phyloP scores from a whole-genome alignment of 2,329 filamentous ascomycete genomes.

The Aspergillus sclerotialis region DNA sequence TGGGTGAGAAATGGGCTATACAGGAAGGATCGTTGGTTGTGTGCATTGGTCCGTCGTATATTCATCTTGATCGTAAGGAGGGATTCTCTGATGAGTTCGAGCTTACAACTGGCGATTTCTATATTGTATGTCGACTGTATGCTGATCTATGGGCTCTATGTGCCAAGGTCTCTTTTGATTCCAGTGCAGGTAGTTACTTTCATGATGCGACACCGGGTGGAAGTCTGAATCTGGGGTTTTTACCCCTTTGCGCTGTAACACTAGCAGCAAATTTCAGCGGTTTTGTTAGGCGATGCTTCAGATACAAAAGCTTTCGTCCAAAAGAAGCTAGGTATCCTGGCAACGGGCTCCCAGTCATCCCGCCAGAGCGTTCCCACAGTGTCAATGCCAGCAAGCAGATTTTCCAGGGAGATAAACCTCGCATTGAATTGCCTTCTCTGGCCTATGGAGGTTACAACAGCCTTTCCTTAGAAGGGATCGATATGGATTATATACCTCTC shows the following conservation, averaged over 20 bases:
- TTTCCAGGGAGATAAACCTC: conserved; percentile 5
- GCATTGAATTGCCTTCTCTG: conserved; percentile 11
- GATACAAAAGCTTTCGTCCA: conserved; percentile 1
- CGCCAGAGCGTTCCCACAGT: conserved; percentile 20
- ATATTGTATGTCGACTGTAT: conserved; percentile 24
- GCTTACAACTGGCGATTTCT: conserved; percentile 20
- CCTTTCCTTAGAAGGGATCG: conserved; percentile 6
- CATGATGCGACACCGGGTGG: conserved; percentile 1
- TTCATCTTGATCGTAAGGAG: conserved; percentile 10
- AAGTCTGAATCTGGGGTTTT: conserved; percentile 16
- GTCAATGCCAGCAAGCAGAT: conserved; percentile 17
- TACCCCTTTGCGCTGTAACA: conserved; percentile 27
- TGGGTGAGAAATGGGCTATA: conserved; percentile 18
- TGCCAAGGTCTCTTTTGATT: conserved; percentile 15
- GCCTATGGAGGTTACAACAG: conserved; percentile 12
- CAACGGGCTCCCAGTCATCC: conserved; percentile 19
- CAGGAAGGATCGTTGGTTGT: conserved; percentile 25
- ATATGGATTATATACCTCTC: conserved; percentile 14
- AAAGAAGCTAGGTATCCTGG: conserved; percentile 11
- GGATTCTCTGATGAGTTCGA: conserved; percentile 20
- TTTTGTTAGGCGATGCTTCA: conserved; percentile 15
- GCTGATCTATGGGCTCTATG: conserved; percentile 30
- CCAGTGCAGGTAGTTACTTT: conserved; percentile 1
- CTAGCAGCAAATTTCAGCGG: conserved; percentile 23
- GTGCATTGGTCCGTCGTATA: conserved; percentile 17